Percentiles rank a stretch among this genome's conserved stretches.
Evolutionary conservation across 2,329 filamentous ascomycete species (phyloP).

Genomic region (Trichoderma afroharzianum): DNA sequence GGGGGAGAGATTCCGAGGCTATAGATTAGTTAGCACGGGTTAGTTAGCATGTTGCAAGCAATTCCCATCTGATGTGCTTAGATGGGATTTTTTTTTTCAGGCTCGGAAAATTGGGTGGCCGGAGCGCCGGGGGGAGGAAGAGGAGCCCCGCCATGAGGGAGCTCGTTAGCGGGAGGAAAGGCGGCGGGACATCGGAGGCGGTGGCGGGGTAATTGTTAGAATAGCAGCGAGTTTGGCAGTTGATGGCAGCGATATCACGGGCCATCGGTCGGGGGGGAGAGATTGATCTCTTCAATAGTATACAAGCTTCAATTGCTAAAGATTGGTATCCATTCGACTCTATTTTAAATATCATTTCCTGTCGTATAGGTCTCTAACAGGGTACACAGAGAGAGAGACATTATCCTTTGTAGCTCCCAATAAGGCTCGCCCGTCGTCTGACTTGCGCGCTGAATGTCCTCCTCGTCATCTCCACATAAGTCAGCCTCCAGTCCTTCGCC

Average conservation of each 20-base stretch:
- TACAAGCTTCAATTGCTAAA: too few species aligned
- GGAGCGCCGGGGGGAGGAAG: not conserved
- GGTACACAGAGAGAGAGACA: not conserved
- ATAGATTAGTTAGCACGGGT: not conserved
- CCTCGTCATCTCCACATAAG: slow-evolving; percentile 17
- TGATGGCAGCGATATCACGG: not conserved
- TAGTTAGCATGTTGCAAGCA: not conserved
- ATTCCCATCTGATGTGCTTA: not conserved
- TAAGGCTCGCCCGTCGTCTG: not conserved
- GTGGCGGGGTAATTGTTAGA: not conserved
- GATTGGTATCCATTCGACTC: not conserved
- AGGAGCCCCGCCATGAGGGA: slow-evolving; percentile 1
- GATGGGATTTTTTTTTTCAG: not conserved
- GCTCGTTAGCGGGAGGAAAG: not conserved
- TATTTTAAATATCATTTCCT: too few species aligned
- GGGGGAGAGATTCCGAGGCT: not conserved
- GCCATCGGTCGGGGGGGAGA: not conserved
- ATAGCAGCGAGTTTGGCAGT: not conserved
- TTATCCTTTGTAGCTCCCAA: not conserved
- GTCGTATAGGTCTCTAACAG: not conserved
- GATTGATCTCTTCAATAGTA: too few species aligned
- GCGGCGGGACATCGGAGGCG: slow-evolving; percentile 9
- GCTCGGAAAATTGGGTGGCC: slow-evolving; percentile 12
- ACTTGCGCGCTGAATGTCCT: not conserved
- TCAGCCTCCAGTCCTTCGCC: not conserved